These are phyloP conservation scores for Monilinia laxa DNA, from an alignment of 2,329 filamentous ascomycete genomes.

Conservation along the genomic window DNA sequence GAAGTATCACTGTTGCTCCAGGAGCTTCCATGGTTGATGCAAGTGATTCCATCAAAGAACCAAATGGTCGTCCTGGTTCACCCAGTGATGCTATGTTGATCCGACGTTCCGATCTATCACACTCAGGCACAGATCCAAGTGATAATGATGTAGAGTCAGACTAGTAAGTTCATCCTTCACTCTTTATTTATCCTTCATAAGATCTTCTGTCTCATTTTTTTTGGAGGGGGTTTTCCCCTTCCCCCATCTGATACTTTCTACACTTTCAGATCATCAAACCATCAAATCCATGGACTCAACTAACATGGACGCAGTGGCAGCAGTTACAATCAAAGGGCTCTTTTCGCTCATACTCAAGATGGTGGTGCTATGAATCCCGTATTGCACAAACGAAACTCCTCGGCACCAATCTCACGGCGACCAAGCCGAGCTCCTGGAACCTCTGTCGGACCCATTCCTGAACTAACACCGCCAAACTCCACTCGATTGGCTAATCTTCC, in stretches of 20 bases:
- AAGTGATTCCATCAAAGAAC: not conserved
- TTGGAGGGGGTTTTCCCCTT: too few relatives aligned
- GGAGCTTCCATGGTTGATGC: not conserved
- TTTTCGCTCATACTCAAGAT: not conserved
- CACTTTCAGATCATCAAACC: not conserved
- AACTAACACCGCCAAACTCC: conserved; percentile 36
- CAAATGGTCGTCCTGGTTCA: conserved; percentile 29
- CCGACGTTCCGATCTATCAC: conserved; percentile 34
- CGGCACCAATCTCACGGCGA: conserved; percentile 20
- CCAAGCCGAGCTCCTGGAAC: not conserved
- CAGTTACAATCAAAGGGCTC: not conserved
- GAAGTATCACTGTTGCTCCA: conserved; percentile 13
- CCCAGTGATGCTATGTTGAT: conserved; percentile 41
- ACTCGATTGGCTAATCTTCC: conserved; percentile 34
- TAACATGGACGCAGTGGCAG: not conserved
- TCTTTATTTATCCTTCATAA: not conserved
- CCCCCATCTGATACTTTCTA: not conserved
- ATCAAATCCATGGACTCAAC: not conserved
- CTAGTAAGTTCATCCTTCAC: conserved; percentile 29
- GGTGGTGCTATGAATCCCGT: conserved; percentile 6
- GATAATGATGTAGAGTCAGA: conserved; percentile 24
- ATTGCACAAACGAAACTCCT: conserved; percentile 22
- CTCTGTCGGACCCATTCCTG: conserved; percentile 27
- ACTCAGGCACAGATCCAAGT: conserved; percentile 31
- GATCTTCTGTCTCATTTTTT: not conserved